A percentile compares a stretch with the other conserved stretches of the same genome.
These are phyloP conservation scores for Periconia sp. DNA, from an alignment of 2,329 filamentous ascomycete species.

Conservation along the genomic window DNA sequence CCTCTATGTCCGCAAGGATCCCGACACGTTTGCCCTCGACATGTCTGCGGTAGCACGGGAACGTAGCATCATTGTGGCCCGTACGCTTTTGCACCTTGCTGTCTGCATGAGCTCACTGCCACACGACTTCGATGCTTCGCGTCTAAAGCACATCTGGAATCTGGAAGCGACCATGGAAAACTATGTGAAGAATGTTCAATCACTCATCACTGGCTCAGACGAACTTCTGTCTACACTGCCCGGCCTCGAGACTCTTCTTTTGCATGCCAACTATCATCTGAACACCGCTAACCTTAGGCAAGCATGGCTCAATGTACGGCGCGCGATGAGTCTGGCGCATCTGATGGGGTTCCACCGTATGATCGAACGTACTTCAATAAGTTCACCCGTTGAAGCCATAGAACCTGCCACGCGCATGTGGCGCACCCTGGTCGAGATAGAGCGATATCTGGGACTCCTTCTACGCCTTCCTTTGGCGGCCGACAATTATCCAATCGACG, in stretches of 20 bases:
- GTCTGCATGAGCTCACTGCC: constrained; percentile 37
- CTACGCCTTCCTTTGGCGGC: constrained; percentile 38
- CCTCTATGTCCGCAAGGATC: constrained; percentile 34
- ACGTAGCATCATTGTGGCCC: constrained; percentile 33
- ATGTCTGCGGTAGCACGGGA: constrained; percentile 33
- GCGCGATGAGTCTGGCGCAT: constrained; percentile 37
- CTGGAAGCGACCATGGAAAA: constrained; percentile 36
- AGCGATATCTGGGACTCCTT: constrained; percentile 36
- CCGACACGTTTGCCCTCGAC: constrained; percentile 34
- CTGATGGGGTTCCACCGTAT: constrained; percentile 43
- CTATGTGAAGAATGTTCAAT: constrained; percentile 34
- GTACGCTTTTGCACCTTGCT: constrained; percentile 38
- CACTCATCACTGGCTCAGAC: constrained; percentile 33
- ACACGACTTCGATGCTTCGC: constrained; percentile 30
- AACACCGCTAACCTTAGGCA: constrained; percentile 34
- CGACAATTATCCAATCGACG: constrained; percentile 31
- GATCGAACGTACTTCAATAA: constrained; percentile 19
- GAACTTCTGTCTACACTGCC: constrained; percentile 38
- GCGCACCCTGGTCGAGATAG: constrained; percentile 33
- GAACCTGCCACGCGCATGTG: constrained; percentile 32
- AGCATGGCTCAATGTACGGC: constrained; percentile 36
- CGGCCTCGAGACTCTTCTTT: constrained; percentile 36
- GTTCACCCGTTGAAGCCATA: constrained; percentile 27
- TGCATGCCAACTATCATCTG: constrained; percentile 34
- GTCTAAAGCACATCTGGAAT: constrained; percentile 33